Base-by-base conservation (phyloP, 1,284 basidiomycete genomes). In the Irpex lacteus region DNA sequence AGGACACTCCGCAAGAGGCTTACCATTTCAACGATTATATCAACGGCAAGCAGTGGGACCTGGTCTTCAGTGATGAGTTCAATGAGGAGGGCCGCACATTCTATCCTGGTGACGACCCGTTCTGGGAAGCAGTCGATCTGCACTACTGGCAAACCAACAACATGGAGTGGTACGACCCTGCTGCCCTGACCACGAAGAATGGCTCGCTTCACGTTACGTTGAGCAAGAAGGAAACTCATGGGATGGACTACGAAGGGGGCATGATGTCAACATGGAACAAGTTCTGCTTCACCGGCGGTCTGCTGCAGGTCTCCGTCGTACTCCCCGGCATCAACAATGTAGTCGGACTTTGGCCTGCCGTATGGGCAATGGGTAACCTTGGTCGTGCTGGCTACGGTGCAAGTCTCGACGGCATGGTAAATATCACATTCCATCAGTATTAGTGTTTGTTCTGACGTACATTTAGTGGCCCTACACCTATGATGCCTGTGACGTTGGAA, bases 201-300 rank as follows among this genome's bases (percentile, higher is more conserved):
- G 88, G 88, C 2, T 76, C 79, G 36, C 76, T 90, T 8, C 78
- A 82, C 54, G 82, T 89, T 67, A 85, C 84, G 0, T 74, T 85
- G 70, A 77, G 76, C 4, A 73, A 82, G 69, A 76, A 78, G 66
- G 69, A 76, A 18, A 81, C 75, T 52, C 81, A 87, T 71, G 82
- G 81, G 57, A 77, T 88, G 66, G 80, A 86, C 72, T 87, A 82
- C 73, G 49, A 62, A 21, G 69, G 69, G 65, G 74, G 74, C 18
- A 75, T 71, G 71, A 66, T 79, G 53, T 66, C 70, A 15, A 68
- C 70, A 47, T 82, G 82, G 81, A 83, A 83, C 70, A 91, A 94
- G 75, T 89, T 95, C 71, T 95, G 93, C 75, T 96, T 95, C 74
- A 93, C 89, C 0, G 90, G 90, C 4, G 90, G 89, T 19, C 76